Evolutionary conservation across 192 early-diverging fungal genomes (phyloP), one percentile per base, ranked within the genome.

Genomic region (Phycomyces blakesleeanus): DNA sequence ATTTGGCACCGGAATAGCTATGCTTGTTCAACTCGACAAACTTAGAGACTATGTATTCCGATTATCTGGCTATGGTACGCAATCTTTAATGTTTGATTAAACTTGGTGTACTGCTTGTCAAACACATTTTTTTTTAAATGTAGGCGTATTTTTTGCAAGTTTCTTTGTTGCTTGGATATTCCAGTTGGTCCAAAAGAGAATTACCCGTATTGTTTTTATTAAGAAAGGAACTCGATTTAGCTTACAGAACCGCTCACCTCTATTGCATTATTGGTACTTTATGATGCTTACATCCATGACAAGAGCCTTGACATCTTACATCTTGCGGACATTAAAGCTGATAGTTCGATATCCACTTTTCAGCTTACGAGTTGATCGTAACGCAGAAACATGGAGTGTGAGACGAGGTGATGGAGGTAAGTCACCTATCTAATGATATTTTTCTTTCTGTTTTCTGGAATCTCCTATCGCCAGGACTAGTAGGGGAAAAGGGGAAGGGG

Each of bases 221-320:
- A 53, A 58, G 42, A 60, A 47, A 12, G 29, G 39, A 5, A 66
- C 52, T 0, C 42, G 49, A 16, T 69, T 69, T 44, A 58, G 34
- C 24, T 25, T 75, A 11, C 58, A 67, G 26, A 61, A 66, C 38
- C 52, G 73, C 22, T 47, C 67, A 1, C 67, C 62, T 9, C 62
- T 75, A 21, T 44, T 70, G 38, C 73, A 75, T 38, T 75, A 75
- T 27, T 63, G 61, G 40, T 75, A 66, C 10, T 69, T 75, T 57
- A 64, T 75, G 60, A 69, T 75, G 73, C 51, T 75, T n/a, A 67
- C 68, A 2, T 69, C 73, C 21, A 67, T 75, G 64, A 70, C 73
- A 20, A 55, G 67, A 0, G 67, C 67, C 20, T 27, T 75, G 27
- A 75, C 73, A 14, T 69, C 73, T 7, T 75, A 70, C 51, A 16